Evolutionary conservation across 345 rosid genomes (phyloP).

Genomic region (Salix dunnii): DNA sequence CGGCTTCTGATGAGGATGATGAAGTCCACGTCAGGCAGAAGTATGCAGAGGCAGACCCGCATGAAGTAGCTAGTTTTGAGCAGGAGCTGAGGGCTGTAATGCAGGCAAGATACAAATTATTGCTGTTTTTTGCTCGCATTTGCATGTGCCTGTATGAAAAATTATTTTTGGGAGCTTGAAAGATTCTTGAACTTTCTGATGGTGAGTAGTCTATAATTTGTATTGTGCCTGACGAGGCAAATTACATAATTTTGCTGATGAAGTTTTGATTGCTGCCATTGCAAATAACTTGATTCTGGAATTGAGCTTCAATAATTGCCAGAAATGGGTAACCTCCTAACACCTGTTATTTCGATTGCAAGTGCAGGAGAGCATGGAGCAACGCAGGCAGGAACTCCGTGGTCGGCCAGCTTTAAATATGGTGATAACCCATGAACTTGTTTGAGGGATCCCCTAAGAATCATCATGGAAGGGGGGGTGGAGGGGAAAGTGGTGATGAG

Average conservation of each 20-base stretch:
- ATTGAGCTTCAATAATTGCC: not conserved
- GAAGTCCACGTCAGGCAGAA: conserved; percentile 86
- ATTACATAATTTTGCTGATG: not conserved
- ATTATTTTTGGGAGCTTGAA: not conserved
- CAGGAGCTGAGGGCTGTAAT: conserved; percentile 86
- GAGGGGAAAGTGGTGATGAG: conserved; percentile 84
- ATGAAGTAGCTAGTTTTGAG: conserved; percentile 75
- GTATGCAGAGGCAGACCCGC: conserved; percentile 70
- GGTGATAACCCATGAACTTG: conserved; percentile 83
- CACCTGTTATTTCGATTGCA: conserved; percentile 9
- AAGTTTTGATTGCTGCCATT: not conserved
- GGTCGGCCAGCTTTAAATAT: conserved; percentile 85
- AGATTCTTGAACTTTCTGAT: not conserved
- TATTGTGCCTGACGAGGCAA: not conserved
- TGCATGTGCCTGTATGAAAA: not conserved
- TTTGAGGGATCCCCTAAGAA: conserved; percentile 87
- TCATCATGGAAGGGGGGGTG: conserved; percentile 64
- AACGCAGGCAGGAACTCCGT: conserved; percentile 78
- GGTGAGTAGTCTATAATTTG: not conserved
- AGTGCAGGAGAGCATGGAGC: conserved; percentile 97
- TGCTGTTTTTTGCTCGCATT: conserved; percentile 2
- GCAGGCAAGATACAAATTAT: conserved; percentile 51
- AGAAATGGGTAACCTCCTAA: not conserved
- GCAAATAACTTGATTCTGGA: not conserved
- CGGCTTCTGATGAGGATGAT: conserved; percentile 84